These are phyloP conservation scores for Oryza punctata DNA, from an alignment of 176 grass and related monocot genomes.

Conservation along the genomic window DNA sequence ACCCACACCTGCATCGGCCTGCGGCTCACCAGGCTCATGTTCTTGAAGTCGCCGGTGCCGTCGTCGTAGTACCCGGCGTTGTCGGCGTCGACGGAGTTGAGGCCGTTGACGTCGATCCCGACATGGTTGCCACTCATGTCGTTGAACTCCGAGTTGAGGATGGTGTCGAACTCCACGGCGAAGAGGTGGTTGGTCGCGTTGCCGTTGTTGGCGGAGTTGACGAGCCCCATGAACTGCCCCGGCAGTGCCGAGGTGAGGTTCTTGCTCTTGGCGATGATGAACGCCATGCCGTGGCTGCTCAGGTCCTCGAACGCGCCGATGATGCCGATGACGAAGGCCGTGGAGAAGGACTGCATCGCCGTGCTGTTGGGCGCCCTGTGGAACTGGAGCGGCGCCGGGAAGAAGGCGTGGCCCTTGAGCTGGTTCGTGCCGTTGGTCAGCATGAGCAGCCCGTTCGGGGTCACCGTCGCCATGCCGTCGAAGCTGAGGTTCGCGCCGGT, in stretches of 20 bases:
- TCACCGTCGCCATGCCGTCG: conserved; percentile 65
- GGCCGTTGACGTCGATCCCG: conserved; percentile 70
- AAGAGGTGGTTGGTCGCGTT: conserved; percentile 79
- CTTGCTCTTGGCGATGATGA: conserved; percentile 54
- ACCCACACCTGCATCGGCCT: conserved; percentile 79
- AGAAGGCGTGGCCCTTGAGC: conserved; percentile 77
- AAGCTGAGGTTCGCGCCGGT: conserved; percentile 51
- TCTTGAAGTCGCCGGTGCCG: conserved; percentile 45
- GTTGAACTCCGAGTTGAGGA: conserved; percentile 72
- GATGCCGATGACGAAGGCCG: conserved; percentile 77
- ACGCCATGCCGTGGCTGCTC: conserved; percentile 78
- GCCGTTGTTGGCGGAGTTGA: conserved; percentile 58
- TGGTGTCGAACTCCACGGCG: conserved; percentile 86
- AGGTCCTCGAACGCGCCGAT: conserved; percentile 59
- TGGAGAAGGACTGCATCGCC: conserved; percentile 72
- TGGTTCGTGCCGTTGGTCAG: conserved; percentile 66
- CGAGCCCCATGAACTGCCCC: conserved; percentile 71
- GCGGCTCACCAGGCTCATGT: conserved; percentile 58
- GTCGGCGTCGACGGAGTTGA: conserved; percentile 58
- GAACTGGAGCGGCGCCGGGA: conserved; percentile 50
- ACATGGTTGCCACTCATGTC: conserved; percentile 91
- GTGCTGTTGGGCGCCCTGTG: conserved; percentile 38
- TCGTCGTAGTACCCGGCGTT: conserved; percentile 66
- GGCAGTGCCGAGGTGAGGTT: conserved; percentile 56
- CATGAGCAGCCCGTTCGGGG: conserved; percentile 50